Evolutionary conservation across 345 rosid species (phyloP).

Genomic region (Geranium rotundifolium): DNA sequence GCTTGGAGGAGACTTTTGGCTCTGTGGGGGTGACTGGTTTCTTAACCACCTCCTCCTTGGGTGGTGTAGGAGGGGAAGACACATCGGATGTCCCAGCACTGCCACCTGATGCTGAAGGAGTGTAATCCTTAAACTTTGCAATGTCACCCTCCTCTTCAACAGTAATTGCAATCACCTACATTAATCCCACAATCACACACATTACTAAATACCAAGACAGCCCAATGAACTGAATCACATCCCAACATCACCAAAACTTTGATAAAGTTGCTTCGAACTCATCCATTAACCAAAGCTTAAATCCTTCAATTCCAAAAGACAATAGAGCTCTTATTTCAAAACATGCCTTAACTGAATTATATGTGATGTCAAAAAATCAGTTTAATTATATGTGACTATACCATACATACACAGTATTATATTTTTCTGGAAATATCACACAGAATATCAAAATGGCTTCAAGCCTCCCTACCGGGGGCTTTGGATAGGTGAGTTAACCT

Average conservation of each 20-base stretch:
- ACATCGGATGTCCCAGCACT: slow-evolving; percentile 32
- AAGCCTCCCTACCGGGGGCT: background rate
- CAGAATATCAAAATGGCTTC: background rate
- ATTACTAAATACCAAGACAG: background rate
- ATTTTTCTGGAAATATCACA: background rate
- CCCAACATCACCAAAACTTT: too few relatives aligned
- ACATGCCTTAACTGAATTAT: too few relatives aligned
- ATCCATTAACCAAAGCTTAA: background rate
- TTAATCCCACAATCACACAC: slow-evolving; percentile 1
- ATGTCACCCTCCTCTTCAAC: slow-evolving; percentile 88
- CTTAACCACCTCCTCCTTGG: slow-evolving; percentile 48
- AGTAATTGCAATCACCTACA: slow-evolving; percentile 71
- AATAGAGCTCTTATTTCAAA: too few relatives aligned
- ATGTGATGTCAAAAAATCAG: too few relatives aligned
- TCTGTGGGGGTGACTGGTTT: slow-evolving; percentile 50
- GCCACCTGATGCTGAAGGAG: slow-evolving; percentile 40
- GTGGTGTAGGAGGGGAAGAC: slow-evolving; percentile 41
- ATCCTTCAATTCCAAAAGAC: background rate
- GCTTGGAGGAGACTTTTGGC: slow-evolving; percentile 45
- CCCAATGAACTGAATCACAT: background rate
- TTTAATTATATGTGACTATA: too few relatives aligned
- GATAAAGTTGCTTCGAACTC: background rate
- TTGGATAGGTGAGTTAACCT: background rate
- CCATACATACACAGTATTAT: background rate
- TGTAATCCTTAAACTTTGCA: slow-evolving; percentile 78